Evolutionary conservation across 495 filamentous ascomycete species (phyloP).

Genomic region (Talaromyces adpressus): DNA sequence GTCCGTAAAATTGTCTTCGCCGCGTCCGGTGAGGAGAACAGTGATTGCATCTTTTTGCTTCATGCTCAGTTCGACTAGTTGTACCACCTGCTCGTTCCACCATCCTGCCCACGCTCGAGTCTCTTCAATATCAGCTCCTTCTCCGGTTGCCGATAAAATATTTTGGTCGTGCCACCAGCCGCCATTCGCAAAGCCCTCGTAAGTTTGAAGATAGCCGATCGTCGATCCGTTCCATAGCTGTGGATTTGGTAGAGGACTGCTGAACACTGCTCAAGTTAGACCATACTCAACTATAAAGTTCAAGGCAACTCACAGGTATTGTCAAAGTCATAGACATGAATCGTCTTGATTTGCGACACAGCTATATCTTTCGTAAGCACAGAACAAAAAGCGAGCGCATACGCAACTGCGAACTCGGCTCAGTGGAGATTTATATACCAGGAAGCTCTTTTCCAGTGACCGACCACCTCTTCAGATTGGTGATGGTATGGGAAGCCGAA

Average conservation of each 20-base stretch:
- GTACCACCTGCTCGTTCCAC: slow-evolving; percentile 95
- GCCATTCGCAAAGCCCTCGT: slow-evolving; percentile 71
- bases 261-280: slow-evolving; percentile 60
- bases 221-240: slow-evolving; percentile 78
- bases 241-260: slow-evolving; percentile 79
- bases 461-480: slow-evolving; percentile 75
- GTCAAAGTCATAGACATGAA: slow-evolving; percentile 98
- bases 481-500: slow-evolving; percentile 48
- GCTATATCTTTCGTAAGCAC: slow-evolving; percentile 25
- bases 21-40: slow-evolving; percentile 84
- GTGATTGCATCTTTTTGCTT: slow-evolving; percentile 81
- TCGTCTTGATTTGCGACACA: slow-evolving; percentile 59
- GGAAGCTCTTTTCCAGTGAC: slow-evolving; percentile 66
- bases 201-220: slow-evolving; percentile 65
- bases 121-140: slow-evolving; percentile 79
- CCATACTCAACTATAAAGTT: neutral
- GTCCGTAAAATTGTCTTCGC: slow-evolving; percentile 65
- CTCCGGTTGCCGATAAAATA: slow-evolving; percentile 79
- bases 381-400: neutral
- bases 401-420: neutral
- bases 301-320: slow-evolving; percentile 65
- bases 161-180: slow-evolving; percentile 96
- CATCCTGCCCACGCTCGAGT: slow-evolving; percentile 80
- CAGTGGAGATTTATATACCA: slow-evolving; percentile 24
- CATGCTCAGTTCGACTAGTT: slow-evolving; percentile 74